phyloP scores from a whole-genome alignment of 2,329 filamentous ascomycete species.

The Neurospora sp. region DNA sequence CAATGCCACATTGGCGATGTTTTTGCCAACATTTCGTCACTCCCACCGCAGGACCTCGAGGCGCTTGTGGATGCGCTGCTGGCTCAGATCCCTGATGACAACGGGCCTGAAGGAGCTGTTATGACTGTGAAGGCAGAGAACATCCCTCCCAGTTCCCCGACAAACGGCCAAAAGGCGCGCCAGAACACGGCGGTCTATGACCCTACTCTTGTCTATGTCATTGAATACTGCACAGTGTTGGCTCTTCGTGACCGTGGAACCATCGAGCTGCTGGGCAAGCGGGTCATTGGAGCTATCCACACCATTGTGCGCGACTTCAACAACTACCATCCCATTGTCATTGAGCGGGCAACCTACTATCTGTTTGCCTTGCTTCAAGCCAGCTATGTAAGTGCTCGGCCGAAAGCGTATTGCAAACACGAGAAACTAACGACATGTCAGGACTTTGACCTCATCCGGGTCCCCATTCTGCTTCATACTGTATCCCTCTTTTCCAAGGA shows the following conservation, averaged over 20 bases:
- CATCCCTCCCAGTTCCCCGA: constrained; percentile 44
- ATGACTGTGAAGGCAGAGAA: constrained; percentile 87
- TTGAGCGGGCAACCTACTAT: constrained; percentile 81
- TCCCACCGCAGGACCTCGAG: constrained; percentile 28
- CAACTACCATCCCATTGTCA: constrained; percentile 71
- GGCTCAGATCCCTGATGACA: constrained; percentile 78
- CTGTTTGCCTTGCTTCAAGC: constrained; percentile 70
- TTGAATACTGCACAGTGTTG: constrained; percentile 81
- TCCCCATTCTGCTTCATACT: constrained; percentile 82
- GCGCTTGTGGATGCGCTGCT: constrained; percentile 63
- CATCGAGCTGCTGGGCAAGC: constrained; percentile 63
- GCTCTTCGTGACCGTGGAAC: constrained; percentile 67
- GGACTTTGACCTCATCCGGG: constrained; percentile 85
- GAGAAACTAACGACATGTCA: constrained; percentile 28
- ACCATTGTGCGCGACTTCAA: constrained; percentile 69
- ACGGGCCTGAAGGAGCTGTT: constrained; percentile 55
- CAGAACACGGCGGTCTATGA: constrained; percentile 62
- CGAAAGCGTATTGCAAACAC: not conserved
- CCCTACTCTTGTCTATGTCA: constrained; percentile 76
- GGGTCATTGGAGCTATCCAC: constrained; percentile 72
- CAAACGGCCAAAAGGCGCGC: constrained; percentile 47
- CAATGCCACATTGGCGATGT: constrained; percentile 78
- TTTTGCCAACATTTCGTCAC: constrained; percentile 65
- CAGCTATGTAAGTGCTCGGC: constrained; percentile 62
- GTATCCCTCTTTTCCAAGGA: constrained; percentile 82